Base-by-base conservation (phyloP, 1,139 yeast species). In the Saccharomyces pastorianus region DNA sequence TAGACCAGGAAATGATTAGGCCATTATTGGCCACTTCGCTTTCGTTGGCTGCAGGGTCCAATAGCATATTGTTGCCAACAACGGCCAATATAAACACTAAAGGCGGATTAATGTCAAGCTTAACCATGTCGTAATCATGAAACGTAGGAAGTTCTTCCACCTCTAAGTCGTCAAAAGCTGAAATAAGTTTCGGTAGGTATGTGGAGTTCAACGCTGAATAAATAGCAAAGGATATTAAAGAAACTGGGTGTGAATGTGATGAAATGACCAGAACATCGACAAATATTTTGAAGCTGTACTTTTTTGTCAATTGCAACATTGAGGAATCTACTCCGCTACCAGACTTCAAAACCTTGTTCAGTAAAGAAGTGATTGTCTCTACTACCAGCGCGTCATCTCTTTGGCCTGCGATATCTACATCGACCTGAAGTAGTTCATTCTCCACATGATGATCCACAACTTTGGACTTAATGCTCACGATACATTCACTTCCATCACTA, bases 401-500 rank as follows among this genome's bases (percentile, higher is more conserved):
- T 63, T 78, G 77, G 1, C 88, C 88, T 46, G 82, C 77, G 14
- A 85, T 82, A 63, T 88, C 96, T 23, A 90, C 82, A 56, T 88
- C 96, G 46, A 89, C 84, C 51, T 84, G 83, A 4, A 91, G 74
- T 38, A 89, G 72, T 31, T 79, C 75, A 1, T 57, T 63, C 32
- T 58, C 71, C 7, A 58, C 63, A 34, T 77, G 69, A 38, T 74
- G 73, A 54, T 79, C 77, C n/a, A 88, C 86, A 2, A 91, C 97
- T 63, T 87, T 86, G 8, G 91, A 81, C 70, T 91, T 91, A 51
- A 91, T 80, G 64, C 97, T 93, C 1, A 89, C 91, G 50, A 91
- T 84, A 66, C 96, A 89, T 70, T 91, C 98, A 61, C 90, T 83
- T 25, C 98, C 97, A 69, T 91, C 97, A 55, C 87, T 80, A 42